Evolutionary conservation across 352 stramenopile genomes (phyloP), one percentile per base, ranked within the genome.

Genomic region (Globisporangium perplexum): DNA sequence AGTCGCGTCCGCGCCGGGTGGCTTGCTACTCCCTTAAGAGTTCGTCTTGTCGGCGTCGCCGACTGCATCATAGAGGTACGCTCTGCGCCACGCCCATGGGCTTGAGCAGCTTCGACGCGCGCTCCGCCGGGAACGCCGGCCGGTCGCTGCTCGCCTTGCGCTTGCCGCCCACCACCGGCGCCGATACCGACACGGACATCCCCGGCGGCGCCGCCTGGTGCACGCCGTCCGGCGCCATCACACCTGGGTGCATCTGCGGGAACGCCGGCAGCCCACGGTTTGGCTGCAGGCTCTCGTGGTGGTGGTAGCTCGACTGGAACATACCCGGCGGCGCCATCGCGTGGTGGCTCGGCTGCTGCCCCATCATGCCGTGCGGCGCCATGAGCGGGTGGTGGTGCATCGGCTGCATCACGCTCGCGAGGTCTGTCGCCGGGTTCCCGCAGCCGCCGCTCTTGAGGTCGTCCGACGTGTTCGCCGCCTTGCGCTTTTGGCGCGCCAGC

Each of bases 401-500:
- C 14, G 51, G 38, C 47, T 65, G 58, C 58, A 54, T 65, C 17
- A 30, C 43, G 11, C 35, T 47, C 26, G 48, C 56, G 6, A 38
- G 50, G 10, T 39, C 45, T 4, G 39, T n/a, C 41, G 15, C 51
- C 18, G 28, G 23, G 33, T 36, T 43, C 12, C 12, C 33, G 31
- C n/a, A n/a, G n/a, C 31, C 31, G 22, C 47, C 33, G 26, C 50
- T 61, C 45, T 71, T 47, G 59, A 74, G 57, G 46, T 84, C 75
- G 12, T 66, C 59, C 41, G 60, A 38, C 10, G 60, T 43, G 7
- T 57, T 72, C n/a, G 78, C 79, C 0, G 83, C 80, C 63, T 93
- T 93, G 59, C 83, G 74, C 60, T 93, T 93, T 61, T 93, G 83
- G 3, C 83, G 80, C 3, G 83, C 83, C 8, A 93, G 68, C 47